A percentile compares a stretch with the other conserved stretches of the same genome.
These are phyloP conservation scores for Leccinum sublutescens DNA, from an alignment of 768 basidiomycete species.

Conservation along the genomic window DNA sequence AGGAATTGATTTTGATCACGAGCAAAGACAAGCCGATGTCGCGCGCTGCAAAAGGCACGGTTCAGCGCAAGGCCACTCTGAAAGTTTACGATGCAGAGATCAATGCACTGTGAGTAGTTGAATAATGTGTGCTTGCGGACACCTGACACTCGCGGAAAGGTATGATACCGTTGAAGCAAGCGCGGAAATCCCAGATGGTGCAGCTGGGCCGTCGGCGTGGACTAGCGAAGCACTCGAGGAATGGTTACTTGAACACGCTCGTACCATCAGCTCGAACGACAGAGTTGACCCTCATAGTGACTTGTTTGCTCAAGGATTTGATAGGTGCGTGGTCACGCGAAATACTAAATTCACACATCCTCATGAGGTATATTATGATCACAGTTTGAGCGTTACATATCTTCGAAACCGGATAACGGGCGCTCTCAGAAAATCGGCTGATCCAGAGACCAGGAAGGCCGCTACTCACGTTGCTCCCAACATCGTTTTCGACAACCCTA, in stretches of 20 bases:
- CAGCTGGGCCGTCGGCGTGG: conserved; percentile 28
- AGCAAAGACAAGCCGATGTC: conserved; percentile 41
- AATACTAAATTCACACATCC: neutral
- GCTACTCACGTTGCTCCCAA: conserved; percentile 26
- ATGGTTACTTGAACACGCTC: conserved; percentile 32
- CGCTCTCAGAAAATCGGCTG: conserved; percentile 23
- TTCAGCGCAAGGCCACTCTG: conserved; percentile 40
- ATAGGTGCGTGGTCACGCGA: conserved; percentile 29
- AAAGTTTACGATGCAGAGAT: conserved; percentile 45
- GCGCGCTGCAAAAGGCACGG: conserved; percentile 46
- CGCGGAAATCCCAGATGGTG: conserved; percentile 14
- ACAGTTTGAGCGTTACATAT: conserved; percentile 31
- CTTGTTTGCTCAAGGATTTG: conserved; percentile 37
- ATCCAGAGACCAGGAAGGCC: conserved; percentile 27
- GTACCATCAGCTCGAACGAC: conserved; percentile 7
- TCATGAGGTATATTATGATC: neutral
- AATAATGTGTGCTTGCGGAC: neutral
- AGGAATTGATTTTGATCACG: conserved; percentile 54
- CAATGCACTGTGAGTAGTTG: conserved; percentile 37
- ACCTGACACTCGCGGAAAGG: conserved; percentile 10
- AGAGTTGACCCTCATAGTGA: conserved; percentile 19
- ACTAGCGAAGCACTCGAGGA: conserved; percentile 10
- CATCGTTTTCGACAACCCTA: conserved; percentile 41
- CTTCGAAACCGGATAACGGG: conserved; percentile 25
- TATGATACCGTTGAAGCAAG: conserved; percentile 35